phyloP scores from a whole-genome alignment of 2,329 filamentous ascomycete species.

The Botrytis galanthina region DNA sequence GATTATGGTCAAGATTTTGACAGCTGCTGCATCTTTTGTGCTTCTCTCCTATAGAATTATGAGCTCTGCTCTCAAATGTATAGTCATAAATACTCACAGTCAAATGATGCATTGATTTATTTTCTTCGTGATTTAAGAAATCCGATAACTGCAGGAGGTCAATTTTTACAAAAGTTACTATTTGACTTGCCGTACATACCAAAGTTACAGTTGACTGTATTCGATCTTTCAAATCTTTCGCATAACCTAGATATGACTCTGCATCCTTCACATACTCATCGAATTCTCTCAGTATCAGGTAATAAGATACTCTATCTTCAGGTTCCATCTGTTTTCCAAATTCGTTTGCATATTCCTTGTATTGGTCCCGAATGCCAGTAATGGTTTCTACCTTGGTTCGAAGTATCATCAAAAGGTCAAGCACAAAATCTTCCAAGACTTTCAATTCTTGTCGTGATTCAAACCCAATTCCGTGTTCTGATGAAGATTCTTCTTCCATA shows the following conservation, averaged over 20 bases:
- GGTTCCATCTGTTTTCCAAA: neutral
- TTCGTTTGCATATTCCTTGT: neutral
- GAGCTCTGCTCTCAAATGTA: neutral
- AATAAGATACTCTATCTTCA: conserved; percentile 2
- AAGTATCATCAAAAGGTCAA: conserved; percentile 29
- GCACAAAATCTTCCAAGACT: conserved; percentile 27
- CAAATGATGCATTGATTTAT: conserved; percentile 25
- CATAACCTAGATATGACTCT: conserved; percentile 22
- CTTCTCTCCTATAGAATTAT: conserved; percentile 25
- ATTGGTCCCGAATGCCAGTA: conserved; percentile 18
- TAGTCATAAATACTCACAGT: conserved; percentile 19
- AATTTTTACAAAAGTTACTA: neutral
- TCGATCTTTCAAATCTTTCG: conserved; percentile 22
- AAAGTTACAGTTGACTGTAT: conserved; percentile 26
- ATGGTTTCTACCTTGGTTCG: conserved; percentile 22
- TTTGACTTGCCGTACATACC: conserved; percentile 16
- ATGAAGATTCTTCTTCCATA: conserved; percentile 20
- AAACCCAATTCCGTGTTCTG: conserved; percentile 27
- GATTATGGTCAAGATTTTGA: conserved; percentile 34
- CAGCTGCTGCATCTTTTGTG: conserved; percentile 30
- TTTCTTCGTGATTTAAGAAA: conserved; percentile 23
- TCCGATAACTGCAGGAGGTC: conserved; percentile 10
- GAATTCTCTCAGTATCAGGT: conserved; percentile 24
- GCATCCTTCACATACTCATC: conserved; percentile 26
- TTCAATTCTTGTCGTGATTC: conserved; percentile 29